Base-by-base conservation (phyloP, 371 early-diverging fungal genomes). In the Apophysomyces ossiformis region DNA sequence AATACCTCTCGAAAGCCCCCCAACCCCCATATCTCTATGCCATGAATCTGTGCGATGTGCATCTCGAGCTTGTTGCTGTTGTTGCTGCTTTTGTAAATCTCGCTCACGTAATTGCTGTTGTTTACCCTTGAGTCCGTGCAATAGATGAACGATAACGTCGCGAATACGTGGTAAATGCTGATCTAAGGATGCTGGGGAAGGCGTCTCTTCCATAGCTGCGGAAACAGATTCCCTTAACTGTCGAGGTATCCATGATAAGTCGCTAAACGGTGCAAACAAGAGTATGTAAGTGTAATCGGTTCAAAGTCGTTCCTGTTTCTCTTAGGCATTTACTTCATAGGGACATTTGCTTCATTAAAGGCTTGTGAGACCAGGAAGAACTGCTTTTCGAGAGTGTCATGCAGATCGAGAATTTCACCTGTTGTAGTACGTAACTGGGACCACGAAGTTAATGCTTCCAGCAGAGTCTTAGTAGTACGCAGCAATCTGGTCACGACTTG, bases 371-470 rank as follows among this genome's bases (percentile, higher is more conserved):
- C 89, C 4, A 73, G 60, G 64, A 83, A 78, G 65, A 89, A 86
- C 63, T 89, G 87, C 5, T 73, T 77, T 36, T 82, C 84, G 1
- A 89, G 76, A 32, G 85, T 79, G 9, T 85, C 82, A 57, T 85
- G 85, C 61, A 85, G 79, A 18, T 87, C 87, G 36, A 79, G 80
- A 38, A 89, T 86, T 46, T 87, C 79, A 4, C 70, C 65, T 41
- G 82, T 84, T 13, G 75, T 73, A 32, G 74, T 69, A 57, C 78
- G 80, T 18, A 76, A 65, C 37, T 72, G 73, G 9, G 87, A 82
- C 89, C 89, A 89, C 15, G 74, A 75, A 6, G 85, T 89, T 57
- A 89, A 74, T 1, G 85, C 83, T 64, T 89, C 89, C 12, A 89
- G 64, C 8, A 89, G 67, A 7, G 82, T 72, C 39, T 86, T 87